Percentiles rank a stretch among this genome's conserved stretches.
Conservation (phyloP, 306 rosid genomes). For the Cucumis cinereus region DNA sequence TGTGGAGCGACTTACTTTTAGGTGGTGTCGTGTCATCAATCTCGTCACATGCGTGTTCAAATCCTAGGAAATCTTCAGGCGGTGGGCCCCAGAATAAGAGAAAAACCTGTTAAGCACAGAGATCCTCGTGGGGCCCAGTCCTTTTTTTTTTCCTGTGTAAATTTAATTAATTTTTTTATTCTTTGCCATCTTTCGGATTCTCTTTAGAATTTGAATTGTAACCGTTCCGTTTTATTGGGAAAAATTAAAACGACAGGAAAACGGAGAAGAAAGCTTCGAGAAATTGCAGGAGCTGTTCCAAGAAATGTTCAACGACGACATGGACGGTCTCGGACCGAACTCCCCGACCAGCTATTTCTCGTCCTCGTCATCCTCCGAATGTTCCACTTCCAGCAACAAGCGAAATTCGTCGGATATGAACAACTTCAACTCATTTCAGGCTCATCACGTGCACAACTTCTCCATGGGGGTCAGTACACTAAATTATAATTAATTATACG, state of each 20-base stretch:
- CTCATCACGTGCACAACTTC: conserved; percentile 32
- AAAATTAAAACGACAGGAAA: conserved; percentile 29
- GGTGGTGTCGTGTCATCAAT: not conserved
- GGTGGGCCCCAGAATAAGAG: not conserved
- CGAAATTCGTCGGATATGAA: conserved; percentile 48
- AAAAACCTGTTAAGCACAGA: not conserved
- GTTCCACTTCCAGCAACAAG: conserved; percentile 39
- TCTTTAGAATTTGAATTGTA: too few species aligned
- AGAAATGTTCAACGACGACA: conserved; percentile 59
- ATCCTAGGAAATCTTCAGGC: not conserved
- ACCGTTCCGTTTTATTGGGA: too few species aligned
- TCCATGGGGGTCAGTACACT: conserved; percentile 63
- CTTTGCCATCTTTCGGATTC: too few species aligned
- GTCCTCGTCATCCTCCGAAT: conserved; percentile 24
- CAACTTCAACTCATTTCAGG: not conserved
- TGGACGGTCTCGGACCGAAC: conserved; percentile 19
- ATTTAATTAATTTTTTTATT: too few species aligned
- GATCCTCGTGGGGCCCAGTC: not conserved
- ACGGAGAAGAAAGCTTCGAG: conserved; percentile 71
- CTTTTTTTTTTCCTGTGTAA: not conserved
- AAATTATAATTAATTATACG: not conserved
- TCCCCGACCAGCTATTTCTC: conserved; percentile 20
- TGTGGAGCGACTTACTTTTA: not conserved
- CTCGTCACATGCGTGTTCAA: not conserved
- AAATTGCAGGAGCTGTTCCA: conserved; percentile 69